Evolutionary conservation across 1,139 yeast genomes (phyloP).

Genomic region (Lodderomyces elongisporus): DNA sequence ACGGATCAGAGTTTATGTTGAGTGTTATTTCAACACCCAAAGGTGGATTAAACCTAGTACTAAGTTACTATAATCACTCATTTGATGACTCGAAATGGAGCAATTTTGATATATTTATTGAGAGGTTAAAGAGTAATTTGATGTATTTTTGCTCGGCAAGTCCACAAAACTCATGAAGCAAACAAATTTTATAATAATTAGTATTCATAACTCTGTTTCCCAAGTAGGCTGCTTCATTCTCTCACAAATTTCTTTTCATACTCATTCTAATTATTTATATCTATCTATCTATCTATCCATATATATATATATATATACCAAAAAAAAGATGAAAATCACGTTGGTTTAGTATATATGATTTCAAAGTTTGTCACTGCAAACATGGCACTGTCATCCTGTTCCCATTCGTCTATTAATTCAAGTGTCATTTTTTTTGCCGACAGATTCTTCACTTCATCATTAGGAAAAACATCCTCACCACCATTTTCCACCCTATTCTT

Average conservation of each 20-base stretch:
- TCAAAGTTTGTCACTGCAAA: conserved; percentile 15
- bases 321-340: neutral
- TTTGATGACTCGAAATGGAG: conserved; percentile 21
- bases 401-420: conserved; percentile 15
- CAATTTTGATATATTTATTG: conserved; percentile 22
- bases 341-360: conserved; percentile 13
- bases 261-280: no score
- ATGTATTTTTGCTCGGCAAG: conserved; percentile 12
- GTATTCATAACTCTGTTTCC: no score
- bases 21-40: conserved; percentile 26
- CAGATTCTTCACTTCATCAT: conserved; percentile 11
- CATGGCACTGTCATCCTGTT: conserved; percentile 13
- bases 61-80: conserved; percentile 25
- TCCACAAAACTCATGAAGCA: neutral
- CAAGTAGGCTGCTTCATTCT: no score
- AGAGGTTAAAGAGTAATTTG: conserved; percentile 18
- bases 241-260: no score
- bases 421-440: conserved; percentile 7
- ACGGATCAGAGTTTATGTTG: conserved; percentile 34
- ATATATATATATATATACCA: no score
- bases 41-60: conserved; percentile 35
- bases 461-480: conserved; percentile 11
- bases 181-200: no score
- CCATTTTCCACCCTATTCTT: conserved; percentile 12
- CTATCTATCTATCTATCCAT: no score